Conservation (phyloP, 148 eudicot genomes). For the Bassia scoparia region DNA sequence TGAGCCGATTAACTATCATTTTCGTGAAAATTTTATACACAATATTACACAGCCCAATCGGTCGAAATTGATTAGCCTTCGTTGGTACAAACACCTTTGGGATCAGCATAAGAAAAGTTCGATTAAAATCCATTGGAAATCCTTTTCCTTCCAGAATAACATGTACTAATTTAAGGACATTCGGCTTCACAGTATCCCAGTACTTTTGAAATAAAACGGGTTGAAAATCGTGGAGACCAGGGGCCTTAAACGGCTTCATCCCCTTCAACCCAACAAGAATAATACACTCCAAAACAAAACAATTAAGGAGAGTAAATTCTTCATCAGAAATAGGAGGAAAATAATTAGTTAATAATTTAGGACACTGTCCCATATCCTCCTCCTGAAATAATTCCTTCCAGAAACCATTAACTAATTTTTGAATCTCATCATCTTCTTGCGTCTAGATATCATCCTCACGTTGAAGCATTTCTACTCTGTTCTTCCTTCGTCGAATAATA, state of each 20-base stretch:
- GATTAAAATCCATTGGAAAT: background rate
- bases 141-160: background rate
- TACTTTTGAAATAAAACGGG: background rate
- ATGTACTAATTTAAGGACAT: background rate
- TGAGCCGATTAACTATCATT: background rate
- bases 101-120: background rate
- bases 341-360: no score
- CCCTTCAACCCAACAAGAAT: fast-evolving
- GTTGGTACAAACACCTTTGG: background rate
- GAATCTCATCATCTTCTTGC: background rate
- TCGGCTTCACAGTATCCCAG: background rate
- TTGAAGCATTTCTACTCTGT: background rate
- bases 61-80: background rate
- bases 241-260: background rate
- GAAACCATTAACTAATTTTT: background rate
- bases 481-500: background rate
- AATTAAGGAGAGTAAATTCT: fast-evolving
- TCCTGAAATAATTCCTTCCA: background rate
- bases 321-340: background rate
- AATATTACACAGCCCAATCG: background rate
- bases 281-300: no score
- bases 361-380: background rate
- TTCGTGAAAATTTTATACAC: background rate
- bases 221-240: background rate
- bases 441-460: background rate